Base-by-base conservation (phyloP, 2,329 filamentous ascomycete genomes). In the Fusarium sarcochroum region DNA sequence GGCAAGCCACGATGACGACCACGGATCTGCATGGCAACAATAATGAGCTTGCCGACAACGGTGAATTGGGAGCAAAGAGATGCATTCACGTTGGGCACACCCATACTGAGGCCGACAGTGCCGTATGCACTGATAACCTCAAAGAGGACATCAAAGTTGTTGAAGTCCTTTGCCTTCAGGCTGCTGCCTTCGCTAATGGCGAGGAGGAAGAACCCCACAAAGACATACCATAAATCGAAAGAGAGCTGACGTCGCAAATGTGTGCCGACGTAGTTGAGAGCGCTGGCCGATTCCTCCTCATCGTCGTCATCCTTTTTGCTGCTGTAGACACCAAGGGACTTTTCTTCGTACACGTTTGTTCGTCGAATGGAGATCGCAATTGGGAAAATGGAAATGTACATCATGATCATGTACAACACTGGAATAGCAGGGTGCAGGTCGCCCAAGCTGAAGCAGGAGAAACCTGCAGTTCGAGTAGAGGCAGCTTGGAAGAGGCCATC, bases 341-440 rank as follows among this genome's bases (percentile, higher is more conserved):
- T 93, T 77, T 98, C 95, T 79, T 98, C 95, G 82, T 98, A 98
- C 4, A 98, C 95, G 77, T 98, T 98, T 60, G 95, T 98, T 68
- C 93, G 87, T 53, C 95, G 93, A 73, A 98, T 92, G 8, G 93
- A 96, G 74, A 98, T 98, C 76, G 96, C 95, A 72, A 98, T 97
- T 7, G 95, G 95, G 73, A 97, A 97, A 62, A 98, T 93, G 59
- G 94, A 97, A 66, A 98, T 97, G 80, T 98, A 98, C 96, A 98
- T 98, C 96, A 98, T 98, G 79, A 98, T 90, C 80, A 98, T 84
- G 81, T 98, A 98, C 23, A 94, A 93, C 15, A 97, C 93, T 74
- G 97, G 94, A 59, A 98, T 93, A 5, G 92, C 96, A 2, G 96
- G 94, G 70, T 98, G 94, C 3, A 99, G 83, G 0, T 87, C 81